These are phyloP conservation scores for Fusarium zealandicum DNA, from an alignment of 2,329 filamentous ascomycete genomes.

Conservation along the genomic window DNA sequence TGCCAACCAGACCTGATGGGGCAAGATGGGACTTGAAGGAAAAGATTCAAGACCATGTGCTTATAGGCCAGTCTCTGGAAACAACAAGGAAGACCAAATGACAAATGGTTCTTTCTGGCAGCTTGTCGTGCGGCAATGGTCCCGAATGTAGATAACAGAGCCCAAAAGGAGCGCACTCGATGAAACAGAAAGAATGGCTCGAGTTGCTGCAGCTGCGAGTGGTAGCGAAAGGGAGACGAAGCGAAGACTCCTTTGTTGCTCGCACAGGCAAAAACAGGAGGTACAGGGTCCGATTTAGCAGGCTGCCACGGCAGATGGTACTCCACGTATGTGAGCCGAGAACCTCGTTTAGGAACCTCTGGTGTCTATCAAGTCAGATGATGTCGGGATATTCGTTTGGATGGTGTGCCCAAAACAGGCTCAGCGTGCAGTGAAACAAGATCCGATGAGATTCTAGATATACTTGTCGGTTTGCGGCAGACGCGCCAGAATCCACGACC, in stretches of 20 bases:
- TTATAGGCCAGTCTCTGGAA: no score
- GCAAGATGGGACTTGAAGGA: no score
- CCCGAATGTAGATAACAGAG: conserved; percentile 1
- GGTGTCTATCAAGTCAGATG: no score
- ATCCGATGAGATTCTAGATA: no score
- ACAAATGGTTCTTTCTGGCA: not conserved
- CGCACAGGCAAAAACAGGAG: conserved; percentile 15
- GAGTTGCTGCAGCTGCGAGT: conserved; percentile 24
- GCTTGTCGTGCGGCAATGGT: no score
- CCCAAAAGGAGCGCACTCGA: conserved; percentile 16
- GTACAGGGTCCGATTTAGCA: conserved; percentile 11
- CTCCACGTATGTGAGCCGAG: not conserved
- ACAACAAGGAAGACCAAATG: not conserved
- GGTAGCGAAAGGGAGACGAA: conserved; percentile 31
- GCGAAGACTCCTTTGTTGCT: conserved; percentile 22
- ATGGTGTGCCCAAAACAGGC: no score
- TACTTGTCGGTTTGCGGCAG: not conserved
- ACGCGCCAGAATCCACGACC: not conserved
- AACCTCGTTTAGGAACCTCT: no score
- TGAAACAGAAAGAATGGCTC: conserved; percentile 26
- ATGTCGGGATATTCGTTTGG: no score
- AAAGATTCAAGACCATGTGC: no score
- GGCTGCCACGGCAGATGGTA: not conserved
- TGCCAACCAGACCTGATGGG: conserved; percentile 1
- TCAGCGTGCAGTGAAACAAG: no score